Percentiles rank a stretch among this genome's conserved stretches.
Conservation (phyloP, 345 rosid species). For the Jatropha curcas region DNA sequence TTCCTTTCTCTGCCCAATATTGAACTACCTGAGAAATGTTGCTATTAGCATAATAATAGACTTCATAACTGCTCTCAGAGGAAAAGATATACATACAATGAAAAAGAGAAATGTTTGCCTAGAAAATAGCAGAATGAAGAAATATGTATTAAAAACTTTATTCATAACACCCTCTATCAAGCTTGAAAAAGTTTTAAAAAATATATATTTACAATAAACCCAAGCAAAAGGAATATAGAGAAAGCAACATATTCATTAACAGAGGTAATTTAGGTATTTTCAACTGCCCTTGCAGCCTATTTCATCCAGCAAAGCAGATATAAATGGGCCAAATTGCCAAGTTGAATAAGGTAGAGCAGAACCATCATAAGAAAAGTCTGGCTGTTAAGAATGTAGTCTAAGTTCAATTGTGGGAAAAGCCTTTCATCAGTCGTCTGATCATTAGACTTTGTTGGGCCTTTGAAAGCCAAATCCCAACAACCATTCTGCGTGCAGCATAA, state of each 20-base stretch:
- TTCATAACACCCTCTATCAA: background rate
- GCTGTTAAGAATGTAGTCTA: background rate
- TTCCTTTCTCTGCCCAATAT: slow-evolving; percentile 86
- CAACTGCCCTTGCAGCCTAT: background rate
- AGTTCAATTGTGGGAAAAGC: background rate
- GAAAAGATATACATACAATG: background rate
- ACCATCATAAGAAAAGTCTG: background rate
- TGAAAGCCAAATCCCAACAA: background rate
- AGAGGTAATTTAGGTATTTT: background rate
- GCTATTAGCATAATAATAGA: background rate
- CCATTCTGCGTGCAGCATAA: background rate
- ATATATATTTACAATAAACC: background rate
- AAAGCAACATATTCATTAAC: background rate
- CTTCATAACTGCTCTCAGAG: no score
- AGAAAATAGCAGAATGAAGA: background rate
- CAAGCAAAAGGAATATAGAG: background rate
- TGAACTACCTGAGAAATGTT: slow-evolving; percentile 52
- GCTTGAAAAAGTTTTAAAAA: no score
- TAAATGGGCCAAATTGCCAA: background rate
- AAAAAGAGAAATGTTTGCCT: background rate
- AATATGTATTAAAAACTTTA: background rate
- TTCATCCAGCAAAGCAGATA: background rate
- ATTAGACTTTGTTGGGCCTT: background rate
- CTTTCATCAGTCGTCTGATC: background rate
- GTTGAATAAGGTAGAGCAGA: background rate